Base-by-base conservation (phyloP, 2,329 filamentous ascomycete species). In the Fusarium denticulatum region DNA sequence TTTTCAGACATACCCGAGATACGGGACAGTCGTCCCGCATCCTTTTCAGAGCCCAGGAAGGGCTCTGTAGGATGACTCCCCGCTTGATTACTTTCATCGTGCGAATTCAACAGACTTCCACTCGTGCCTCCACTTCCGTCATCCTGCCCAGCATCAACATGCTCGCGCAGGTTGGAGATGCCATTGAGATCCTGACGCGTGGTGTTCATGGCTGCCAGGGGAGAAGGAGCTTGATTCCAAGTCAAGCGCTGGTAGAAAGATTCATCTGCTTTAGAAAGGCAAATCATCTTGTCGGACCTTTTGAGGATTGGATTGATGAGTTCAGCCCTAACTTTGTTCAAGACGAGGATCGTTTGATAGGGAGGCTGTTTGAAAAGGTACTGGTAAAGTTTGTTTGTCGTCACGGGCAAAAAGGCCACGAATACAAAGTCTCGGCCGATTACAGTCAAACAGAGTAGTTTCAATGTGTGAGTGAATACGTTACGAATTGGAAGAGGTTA, bases 111-210 rank as follows among this genome's bases (percentile, higher is more conserved):
- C 36, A 69, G 37, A 12, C 73, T 60, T 14, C 76, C 76, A 13
- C 70, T 67, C 45, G 72, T 76, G 26, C 77, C 79, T 24, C 76
- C 79, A 20, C 75, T 78, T 46, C 74, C 79, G 64, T 78, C 79
- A 63, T 82, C 80, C 74, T 82, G 79, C 55, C 75, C 74, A 67
- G 81, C 79, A 42, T 82, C 79, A 34, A 84, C 80, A 67, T 83
- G 81, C 74, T 85, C 83, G 28, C 87, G 85, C 26, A 85, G 79
- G 78, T 89, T 89, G 72, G 85, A 82, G 70, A 87, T 86, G 70
- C 87, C 87, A 69, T 88, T 88, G 66, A 89, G 81, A 76, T 89
- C 87, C 81, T 88, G 84, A 73, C 87, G 82, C 45, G 87, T 88
- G 32, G 87, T 89, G 55, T 86, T 78, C 55, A 85, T 82, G 26